Base-by-base conservation (phyloP, 345 rosid species). In the Citrus hindsii region DNA sequence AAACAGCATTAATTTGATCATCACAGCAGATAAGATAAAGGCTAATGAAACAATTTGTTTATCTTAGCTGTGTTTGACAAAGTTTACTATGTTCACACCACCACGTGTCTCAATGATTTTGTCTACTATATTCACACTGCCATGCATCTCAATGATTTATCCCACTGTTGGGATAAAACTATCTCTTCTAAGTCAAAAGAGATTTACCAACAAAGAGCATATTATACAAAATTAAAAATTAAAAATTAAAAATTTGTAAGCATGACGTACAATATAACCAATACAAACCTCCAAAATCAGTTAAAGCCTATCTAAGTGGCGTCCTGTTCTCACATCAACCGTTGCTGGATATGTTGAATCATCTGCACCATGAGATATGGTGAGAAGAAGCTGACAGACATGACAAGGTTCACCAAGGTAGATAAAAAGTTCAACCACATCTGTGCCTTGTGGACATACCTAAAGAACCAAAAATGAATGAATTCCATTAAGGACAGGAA, bases 341-440 rank as follows among this genome's bases (percentile, higher is more conserved):
- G 93, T 84, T 75, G 90, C 90, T 32, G 99, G 99, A 85, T 77
- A 88, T 73, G 95, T 92, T 76, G 89, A 90, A 88, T 91, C 98
- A 87, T 96, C 97, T 76, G 94, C 92, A 84, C 99, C 98, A 73
- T 96, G 98, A 9, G 95, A 88, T 76, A 92, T 82, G 33, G 98
- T 90, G 66, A 96, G 85, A 80, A 92, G 94, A 83, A 94, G 93
- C 88, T 96, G 97, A 76, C 97, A 94, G 74, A 91, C 97, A 83
- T 96, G 99, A 83, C 99, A 94, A 79, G 98, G 97, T 82, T 96
- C 98, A 73, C 92, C 86, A 72, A 96, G 95, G 86, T 89, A 96
- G 83, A 96, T 88, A 80, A 92, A 87, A 77, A 92, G 85, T 79
- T 96, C 99, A 82, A 94, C 91, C 79, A 89, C 85, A 86, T 94